phyloP scores from a whole-genome alignment of 768 basidiomycete species.

The Collybia mongolica region DNA sequence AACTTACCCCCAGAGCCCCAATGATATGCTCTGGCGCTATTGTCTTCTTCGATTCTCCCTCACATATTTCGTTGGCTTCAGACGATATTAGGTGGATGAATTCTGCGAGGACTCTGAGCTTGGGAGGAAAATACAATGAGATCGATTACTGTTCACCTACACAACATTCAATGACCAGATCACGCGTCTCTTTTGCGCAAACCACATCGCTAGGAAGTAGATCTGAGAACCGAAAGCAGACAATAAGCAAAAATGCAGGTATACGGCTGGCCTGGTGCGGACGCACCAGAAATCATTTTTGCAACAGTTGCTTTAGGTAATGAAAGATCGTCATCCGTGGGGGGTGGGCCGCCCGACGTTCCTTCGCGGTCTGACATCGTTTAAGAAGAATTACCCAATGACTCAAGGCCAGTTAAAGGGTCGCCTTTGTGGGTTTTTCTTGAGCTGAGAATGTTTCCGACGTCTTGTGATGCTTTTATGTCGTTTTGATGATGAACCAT shows the following conservation, averaged over 20 bases:
- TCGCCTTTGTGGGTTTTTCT: neutral
- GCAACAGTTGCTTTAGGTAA: conserved; percentile 96
- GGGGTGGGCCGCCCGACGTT: conserved; percentile 54
- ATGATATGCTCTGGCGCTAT: conserved; percentile 98
- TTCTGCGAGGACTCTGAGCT: conserved; percentile 49
- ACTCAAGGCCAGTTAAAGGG: neutral
- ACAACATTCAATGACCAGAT: conserved; percentile 97
- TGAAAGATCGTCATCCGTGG: conserved; percentile 89
- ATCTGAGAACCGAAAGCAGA: conserved; percentile 49
- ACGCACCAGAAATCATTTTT: conserved; percentile 90
- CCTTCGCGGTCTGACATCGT: conserved; percentile 93
- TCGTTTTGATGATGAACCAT: conserved; percentile 5
- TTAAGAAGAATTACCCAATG: neutral
- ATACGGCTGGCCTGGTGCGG: conserved; percentile 4
- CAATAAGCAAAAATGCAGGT: conserved; percentile 2
- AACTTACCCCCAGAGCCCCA: conserved; percentile 77
- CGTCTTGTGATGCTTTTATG: neutral
- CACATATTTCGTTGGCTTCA: conserved; percentile 97
- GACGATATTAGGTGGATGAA: conserved; percentile 98
- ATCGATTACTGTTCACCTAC: conserved; percentile 75
- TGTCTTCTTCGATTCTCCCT: conserved; percentile 97
- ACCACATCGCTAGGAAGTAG: conserved; percentile 83
- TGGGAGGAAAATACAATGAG: conserved; percentile 5
- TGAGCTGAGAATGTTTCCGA: neutral
- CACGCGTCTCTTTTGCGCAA: conserved; percentile 95